Evolutionary conservation across 2,329 filamentous ascomycete genomes (phyloP).

Genomic region (Fusarium dimerum): DNA sequence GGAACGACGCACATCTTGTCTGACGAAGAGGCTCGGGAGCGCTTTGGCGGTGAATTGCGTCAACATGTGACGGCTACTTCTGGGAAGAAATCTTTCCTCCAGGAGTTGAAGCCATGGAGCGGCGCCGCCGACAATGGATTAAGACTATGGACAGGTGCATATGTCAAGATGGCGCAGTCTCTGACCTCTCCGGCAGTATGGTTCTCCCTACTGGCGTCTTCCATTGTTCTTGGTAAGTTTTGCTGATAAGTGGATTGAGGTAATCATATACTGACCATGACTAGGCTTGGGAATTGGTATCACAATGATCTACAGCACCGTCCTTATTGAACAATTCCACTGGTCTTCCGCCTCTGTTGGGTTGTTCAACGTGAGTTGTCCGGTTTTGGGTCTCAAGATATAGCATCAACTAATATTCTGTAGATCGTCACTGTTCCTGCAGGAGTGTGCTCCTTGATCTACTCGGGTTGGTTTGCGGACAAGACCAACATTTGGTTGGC

Average conservation of each 20-base stretch:
- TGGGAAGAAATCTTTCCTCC: not conserved
- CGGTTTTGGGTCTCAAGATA: not conserved
- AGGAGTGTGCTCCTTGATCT: not conserved
- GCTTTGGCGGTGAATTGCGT: not conserved
- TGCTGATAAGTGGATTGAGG: not conserved
- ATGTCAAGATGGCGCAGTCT: not conserved
- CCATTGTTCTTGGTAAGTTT: not conserved
- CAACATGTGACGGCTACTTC: not conserved
- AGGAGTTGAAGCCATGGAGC: slow-evolving; percentile 4
- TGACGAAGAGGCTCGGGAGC: slow-evolving; percentile 3
- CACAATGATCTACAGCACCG: not conserved
- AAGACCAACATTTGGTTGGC: slow-evolving; percentile 2
- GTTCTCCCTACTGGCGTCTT: not conserved
- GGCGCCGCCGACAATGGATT: not conserved
- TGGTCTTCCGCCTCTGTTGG: not conserved
- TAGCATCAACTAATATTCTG: not conserved
- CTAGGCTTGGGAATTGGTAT: not conserved
- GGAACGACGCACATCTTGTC: slow-evolving; percentile 4
- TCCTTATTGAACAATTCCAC: not conserved
- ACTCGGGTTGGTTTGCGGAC: not conserved
- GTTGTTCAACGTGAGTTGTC: not conserved
- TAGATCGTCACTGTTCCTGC: not conserved
- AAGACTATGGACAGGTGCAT: not conserved
- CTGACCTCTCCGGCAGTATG: not conserved
- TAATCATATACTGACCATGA: not conserved